Conservation (phyloP, 208 protist genomes). For the Polymyxa betae region DNA sequence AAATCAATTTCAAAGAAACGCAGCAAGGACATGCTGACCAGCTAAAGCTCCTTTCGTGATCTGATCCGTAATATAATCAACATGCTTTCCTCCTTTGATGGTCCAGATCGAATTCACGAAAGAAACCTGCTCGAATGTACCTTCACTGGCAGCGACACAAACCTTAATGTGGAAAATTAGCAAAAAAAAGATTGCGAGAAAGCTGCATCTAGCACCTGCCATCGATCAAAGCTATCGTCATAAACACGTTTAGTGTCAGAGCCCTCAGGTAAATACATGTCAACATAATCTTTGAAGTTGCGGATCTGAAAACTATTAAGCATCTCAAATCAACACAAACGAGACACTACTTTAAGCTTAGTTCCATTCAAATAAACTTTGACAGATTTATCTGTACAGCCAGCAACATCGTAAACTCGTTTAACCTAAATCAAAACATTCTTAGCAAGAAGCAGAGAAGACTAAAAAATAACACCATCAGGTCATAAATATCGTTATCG, state of each 20-base stretch:
- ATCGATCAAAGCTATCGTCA: constrained; percentile 86
- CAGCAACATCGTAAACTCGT: constrained; percentile 98
- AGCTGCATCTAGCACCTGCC: constrained; percentile 91
- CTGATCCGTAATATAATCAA: constrained; percentile 95
- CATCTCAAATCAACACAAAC: neutral
- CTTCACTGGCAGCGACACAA: constrained; percentile 81
- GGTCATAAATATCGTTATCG: constrained; percentile 91
- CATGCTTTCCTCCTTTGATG: constrained; percentile 97
- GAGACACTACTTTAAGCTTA: constrained; percentile 70
- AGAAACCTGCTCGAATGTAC: constrained; percentile 93
- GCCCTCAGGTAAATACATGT: constrained; percentile 85
- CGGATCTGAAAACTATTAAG: constrained; percentile 73
- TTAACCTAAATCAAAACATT: constrained; percentile 70
- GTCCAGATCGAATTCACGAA: constrained; percentile 99
- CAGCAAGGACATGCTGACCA: too few relatives aligned
- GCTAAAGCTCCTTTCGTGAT: constrained; percentile 70
- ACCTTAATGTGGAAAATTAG: constrained; percentile 41
- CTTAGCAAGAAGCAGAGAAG: neutral
- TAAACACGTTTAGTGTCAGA: constrained; percentile 75
- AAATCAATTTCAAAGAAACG: neutral
- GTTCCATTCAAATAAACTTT: constrained; percentile 94
- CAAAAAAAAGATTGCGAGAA: neutral
- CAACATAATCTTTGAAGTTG: constrained; percentile 96
- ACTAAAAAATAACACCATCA: constrained; percentile 86
- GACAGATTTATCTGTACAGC: constrained; percentile 75